Conservation (phyloP, 441 rosid species). For the Melastoma candidum region DNA sequence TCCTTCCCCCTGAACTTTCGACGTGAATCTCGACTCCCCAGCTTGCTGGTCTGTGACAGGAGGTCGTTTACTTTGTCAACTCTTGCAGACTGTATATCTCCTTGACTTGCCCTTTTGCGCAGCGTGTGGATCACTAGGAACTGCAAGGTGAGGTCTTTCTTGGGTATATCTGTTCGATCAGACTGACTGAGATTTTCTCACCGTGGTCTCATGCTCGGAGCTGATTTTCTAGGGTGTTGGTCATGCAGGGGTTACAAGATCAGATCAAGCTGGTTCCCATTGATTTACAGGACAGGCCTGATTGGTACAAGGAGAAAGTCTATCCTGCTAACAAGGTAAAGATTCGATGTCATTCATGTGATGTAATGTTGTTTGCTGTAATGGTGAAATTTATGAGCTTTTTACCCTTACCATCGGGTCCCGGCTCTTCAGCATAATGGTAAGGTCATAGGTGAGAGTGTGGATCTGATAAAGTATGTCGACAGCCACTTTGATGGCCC, state of each 20-base stretch:
- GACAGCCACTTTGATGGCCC: conserved; percentile 74
- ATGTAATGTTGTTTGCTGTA: too few relatives aligned
- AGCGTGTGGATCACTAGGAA: conserved; percentile 74
- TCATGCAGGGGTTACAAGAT: conserved; percentile 60
- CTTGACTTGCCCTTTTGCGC: conserved; percentile 66
- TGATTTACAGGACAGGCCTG: conserved; percentile 64
- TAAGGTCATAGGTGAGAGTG: conserved; percentile 64
- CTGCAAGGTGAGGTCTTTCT: conserved; percentile 36
- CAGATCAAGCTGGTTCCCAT: conserved; percentile 69
- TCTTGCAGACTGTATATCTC: conserved; percentile 60
- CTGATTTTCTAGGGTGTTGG: conserved; percentile 8
- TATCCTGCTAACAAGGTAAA: conserved; percentile 61
- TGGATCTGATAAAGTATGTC: conserved; percentile 62
- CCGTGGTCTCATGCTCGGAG: too few relatives aligned
- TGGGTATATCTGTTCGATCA: background rate
- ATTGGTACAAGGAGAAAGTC: conserved; percentile 81
- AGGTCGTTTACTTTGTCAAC: conserved; percentile 1
- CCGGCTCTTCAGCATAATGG: conserved; percentile 69
- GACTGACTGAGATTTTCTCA: background rate
- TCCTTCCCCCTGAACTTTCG: too few relatives aligned
- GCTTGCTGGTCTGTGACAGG: background rate
- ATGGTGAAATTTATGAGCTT: too few relatives aligned
- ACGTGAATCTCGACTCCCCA: background rate
- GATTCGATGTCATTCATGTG: background rate
- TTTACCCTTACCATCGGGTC: conserved; percentile 28